These are phyloP conservation scores for Coprinellus micaceus DNA, from an alignment of 768 basidiomycete genomes.

Conservation along the genomic window DNA sequence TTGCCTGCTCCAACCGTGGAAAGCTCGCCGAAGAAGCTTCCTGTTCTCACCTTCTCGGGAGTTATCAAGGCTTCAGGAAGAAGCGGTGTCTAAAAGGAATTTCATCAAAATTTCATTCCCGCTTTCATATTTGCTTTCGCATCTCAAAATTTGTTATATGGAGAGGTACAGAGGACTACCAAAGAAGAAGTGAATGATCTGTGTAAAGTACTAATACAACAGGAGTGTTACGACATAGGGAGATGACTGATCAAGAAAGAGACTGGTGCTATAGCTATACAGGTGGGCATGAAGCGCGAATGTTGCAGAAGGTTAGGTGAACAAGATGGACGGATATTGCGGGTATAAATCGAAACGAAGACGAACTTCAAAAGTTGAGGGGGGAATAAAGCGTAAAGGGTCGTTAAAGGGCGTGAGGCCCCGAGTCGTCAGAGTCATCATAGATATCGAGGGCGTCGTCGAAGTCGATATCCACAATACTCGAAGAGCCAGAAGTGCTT, in stretches of 20 bases:
- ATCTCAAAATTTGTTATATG: not conserved
- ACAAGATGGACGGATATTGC: too few relatives aligned
- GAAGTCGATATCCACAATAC: not conserved
- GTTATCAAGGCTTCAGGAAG: conserved; percentile 64
- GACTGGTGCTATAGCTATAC: too few relatives aligned
- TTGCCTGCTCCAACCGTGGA: conserved; percentile 50
- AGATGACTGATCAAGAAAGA: not conserved
- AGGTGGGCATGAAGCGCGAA: too few relatives aligned
- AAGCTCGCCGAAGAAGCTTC: conserved; percentile 43
- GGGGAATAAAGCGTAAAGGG: too few relatives aligned
- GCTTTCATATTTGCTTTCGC: not conserved
- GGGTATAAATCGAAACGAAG: too few relatives aligned
- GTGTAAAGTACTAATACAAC: not conserved
- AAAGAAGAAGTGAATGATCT: not conserved
- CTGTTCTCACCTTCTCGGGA: conserved; percentile 37
- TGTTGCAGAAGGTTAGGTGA: too few relatives aligned
- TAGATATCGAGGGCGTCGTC: not conserved
- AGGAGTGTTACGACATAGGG: too few relatives aligned
- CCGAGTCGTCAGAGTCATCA: not conserved
- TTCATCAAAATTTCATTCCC: not conserved
- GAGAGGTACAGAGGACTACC: too few relatives aligned
- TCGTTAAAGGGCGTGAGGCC: too few relatives aligned
- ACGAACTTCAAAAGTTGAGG: too few relatives aligned
- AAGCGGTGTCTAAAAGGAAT: conserved; percentile 43
- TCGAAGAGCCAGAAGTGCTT: not conserved